Evolutionary conservation across 2,329 filamentous ascomycete species (phyloP).

Genomic region (Fusarium sacchari): DNA sequence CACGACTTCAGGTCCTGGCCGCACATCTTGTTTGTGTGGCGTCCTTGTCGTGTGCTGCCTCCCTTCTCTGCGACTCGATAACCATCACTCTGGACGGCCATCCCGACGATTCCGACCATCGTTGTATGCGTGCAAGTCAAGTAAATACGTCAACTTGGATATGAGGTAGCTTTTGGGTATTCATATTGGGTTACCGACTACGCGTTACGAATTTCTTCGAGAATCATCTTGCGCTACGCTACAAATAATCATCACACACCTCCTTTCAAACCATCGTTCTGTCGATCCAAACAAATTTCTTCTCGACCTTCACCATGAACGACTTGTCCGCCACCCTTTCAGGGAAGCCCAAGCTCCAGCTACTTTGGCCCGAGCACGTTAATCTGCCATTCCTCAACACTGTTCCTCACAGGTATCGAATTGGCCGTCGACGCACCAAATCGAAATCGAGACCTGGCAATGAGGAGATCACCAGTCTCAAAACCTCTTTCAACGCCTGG

Average conservation of each 20-base stretch:
- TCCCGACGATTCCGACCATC: constrained; percentile 29
- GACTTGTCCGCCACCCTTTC: constrained; percentile 51
- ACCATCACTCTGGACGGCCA: constrained; percentile 35
- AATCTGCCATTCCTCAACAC: constrained; percentile 56
- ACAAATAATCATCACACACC: constrained; percentile 12
- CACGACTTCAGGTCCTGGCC: constrained; percentile 26
- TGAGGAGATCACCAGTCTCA: constrained; percentile 76
- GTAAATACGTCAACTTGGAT: constrained; percentile 44
- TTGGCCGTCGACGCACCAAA: constrained; percentile 51
- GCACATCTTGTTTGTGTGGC: constrained; percentile 36
- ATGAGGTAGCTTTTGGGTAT: constrained; percentile 52
- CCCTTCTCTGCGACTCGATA: constrained; percentile 39
- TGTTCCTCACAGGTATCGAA: constrained; percentile 53
- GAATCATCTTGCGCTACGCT: constrained; percentile 1
- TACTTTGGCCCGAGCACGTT: constrained; percentile 53
- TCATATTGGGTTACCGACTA: constrained; percentile 43
- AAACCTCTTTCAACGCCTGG: constrained; percentile 83
- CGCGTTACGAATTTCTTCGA: constrained; percentile 31
- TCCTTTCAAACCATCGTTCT: constrained; percentile 7
- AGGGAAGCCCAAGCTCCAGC: constrained; percentile 55
- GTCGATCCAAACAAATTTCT: constrained; percentile 17
- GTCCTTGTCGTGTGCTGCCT: constrained; percentile 42
- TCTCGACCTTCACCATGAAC: constrained; percentile 48
- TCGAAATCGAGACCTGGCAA: constrained; percentile 53
- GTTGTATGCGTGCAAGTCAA: constrained; percentile 35